These are phyloP conservation scores for Penicillium fimorum DNA, from an alignment of 495 filamentous ascomycete species.

Conservation along the genomic window DNA sequence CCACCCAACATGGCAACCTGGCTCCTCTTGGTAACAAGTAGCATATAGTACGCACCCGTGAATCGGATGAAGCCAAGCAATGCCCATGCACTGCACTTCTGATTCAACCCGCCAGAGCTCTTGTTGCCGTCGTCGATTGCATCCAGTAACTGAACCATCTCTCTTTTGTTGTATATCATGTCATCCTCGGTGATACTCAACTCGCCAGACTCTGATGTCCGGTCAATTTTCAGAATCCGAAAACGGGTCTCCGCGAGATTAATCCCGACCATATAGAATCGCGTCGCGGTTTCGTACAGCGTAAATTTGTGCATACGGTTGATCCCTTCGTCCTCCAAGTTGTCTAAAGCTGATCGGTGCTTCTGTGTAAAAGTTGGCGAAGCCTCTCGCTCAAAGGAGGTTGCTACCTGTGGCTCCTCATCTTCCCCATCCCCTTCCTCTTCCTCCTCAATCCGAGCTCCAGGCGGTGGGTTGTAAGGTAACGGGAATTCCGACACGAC, in stretches of 20 bases:
- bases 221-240: constrained; percentile 90
- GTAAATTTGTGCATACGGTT: constrained; percentile 94
- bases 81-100: constrained; percentile 90
- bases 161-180: constrained; percentile 85
- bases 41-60: constrained; percentile 96
- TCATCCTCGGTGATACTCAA: constrained; percentile 88
- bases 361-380: constrained; percentile 38
- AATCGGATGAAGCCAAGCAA: constrained; percentile 93
- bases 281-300: constrained; percentile 86
- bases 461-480: constrained; percentile 27
- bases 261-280: constrained; percentile 91
- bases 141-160: constrained; percentile 89
- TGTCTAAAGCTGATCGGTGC: constrained; percentile 53
- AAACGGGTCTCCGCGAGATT: constrained; percentile 86
- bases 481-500: constrained; percentile 24
- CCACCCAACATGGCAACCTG: constrained; percentile 95
- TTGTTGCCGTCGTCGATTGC: constrained; percentile 96
- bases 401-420: constrained; percentile 44
- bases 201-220: constrained; percentile 77
- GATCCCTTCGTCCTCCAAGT: constrained; percentile 64
- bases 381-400: constrained; percentile 45
- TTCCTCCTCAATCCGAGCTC: constrained; percentile 27
- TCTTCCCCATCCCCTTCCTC: constrained; percentile 37
- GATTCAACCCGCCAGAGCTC: constrained; percentile 82
- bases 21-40: constrained; percentile 91